A percentile compares a stretch with the other conserved stretches of the same genome.
Conservation (phyloP, 441 rosid genomes). For the Adansonia grandidieri region DNA sequence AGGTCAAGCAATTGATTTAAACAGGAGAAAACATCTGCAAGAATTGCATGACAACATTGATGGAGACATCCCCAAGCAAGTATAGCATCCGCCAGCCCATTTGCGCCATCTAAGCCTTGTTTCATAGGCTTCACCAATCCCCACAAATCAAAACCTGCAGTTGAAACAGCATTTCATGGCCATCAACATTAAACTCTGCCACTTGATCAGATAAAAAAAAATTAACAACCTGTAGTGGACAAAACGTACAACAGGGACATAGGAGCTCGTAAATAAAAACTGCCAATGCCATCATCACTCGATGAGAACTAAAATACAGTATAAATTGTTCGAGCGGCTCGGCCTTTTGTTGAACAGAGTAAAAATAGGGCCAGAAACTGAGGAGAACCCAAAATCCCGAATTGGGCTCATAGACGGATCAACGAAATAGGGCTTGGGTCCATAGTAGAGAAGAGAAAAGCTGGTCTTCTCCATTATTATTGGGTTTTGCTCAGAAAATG, state of each 20-base stretch:
- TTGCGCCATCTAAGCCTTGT: conserved; percentile 38
- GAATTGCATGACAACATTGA: conserved; percentile 42
- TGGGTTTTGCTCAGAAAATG: too few relatives aligned
- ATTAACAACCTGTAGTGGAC: conserved; percentile 26
- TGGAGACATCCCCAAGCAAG: conserved; percentile 42
- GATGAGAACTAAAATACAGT: neutral
- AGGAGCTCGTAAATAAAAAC: conserved; percentile 41
- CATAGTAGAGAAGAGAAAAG: too few relatives aligned
- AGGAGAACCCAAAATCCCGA: neutral
- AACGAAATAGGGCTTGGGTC: neutral
- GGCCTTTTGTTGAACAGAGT: too few relatives aligned
- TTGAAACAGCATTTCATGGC: conserved; percentile 28
- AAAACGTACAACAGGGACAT: conserved; percentile 36
- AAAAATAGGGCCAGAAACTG: neutral
- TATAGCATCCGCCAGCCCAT: conserved; percentile 37
- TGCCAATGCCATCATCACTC: conserved; percentile 19
- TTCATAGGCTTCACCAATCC: conserved; percentile 31
- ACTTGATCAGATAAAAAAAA: conserved; percentile 32
- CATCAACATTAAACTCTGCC: conserved; percentile 32
- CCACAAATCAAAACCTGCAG: conserved; percentile 25
- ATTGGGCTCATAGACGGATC: neutral
- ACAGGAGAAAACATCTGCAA: conserved; percentile 30
- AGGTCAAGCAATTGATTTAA: neutral
- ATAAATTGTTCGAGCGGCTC: neutral
- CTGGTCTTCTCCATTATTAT: neutral